Evolutionary conservation across 2,329 filamentous ascomycete species (phyloP), one percentile per base, ranked within the genome.

Genomic region (Arthrobotrys megalospora): DNA sequence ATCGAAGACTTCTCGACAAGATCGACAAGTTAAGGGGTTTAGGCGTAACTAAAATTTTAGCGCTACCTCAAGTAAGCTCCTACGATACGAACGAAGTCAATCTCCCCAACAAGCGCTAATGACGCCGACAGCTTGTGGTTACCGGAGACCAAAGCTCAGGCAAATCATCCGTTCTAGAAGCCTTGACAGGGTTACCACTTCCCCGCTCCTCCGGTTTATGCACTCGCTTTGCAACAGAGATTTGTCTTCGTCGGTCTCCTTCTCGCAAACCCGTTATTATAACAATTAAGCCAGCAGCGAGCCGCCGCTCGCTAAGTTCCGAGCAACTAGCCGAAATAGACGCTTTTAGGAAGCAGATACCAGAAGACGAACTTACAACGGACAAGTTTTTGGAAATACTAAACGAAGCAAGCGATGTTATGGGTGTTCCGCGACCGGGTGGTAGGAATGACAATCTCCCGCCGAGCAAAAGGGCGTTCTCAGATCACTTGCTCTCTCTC

Each of bases 191-290:
- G 1, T 73, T 86, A 0, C 83, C 83, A 0, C 85, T 86, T 69
- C 86, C 85, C 34, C 83, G 83, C 3, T 82, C 83, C 24, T 81
- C 80, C 41, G 83, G 83, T 0, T 80, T 86, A 2, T 86, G 85
- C 55, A 87, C 86, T 1, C 80, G 85, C 1, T 86, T 86, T 80
- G 85, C 86, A 0, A 87, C 86, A 0, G 84, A 87, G 72, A 87
- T 88, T 52, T 85, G 84, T 11, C 84, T 86, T 28, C 85, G 85
- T 0, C 83, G 84, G 41, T 79, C 81, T 14, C 36, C 34, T 53
- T 38, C 2, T 19, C 80, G 1, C 83, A 84, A 83, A 81, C 69
- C 69, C 14, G 81, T 0, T 68, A 84, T 1, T 78, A 83, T 36
- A 76, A 53, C 41, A 4, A 72, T 64, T 43, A 79, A 62, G n/a